Conservation (phyloP, 257 asterid species). For the Striga asiatica region DNA sequence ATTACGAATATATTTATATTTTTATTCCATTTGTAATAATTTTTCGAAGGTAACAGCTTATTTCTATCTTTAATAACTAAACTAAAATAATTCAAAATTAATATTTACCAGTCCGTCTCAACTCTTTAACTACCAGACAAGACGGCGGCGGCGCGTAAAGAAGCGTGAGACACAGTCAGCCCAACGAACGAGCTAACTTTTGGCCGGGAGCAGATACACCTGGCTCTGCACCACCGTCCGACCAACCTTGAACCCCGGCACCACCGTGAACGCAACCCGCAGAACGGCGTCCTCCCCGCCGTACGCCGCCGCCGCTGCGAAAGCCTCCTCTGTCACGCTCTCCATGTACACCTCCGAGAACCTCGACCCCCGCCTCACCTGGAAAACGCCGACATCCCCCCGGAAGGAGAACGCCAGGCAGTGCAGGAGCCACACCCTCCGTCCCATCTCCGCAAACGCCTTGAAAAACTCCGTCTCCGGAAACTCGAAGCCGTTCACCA, state of each 20-base stretch:
- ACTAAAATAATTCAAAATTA: no score
- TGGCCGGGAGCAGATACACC: slow-evolving; percentile 50
- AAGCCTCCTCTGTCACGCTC: slow-evolving; percentile 55
- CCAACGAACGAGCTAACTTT: slow-evolving; percentile 14
- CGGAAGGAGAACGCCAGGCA: slow-evolving; percentile 59
- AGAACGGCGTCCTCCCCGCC: slow-evolving; percentile 34
- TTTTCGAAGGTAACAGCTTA: no score
- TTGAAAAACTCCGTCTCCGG: slow-evolving; percentile 84
- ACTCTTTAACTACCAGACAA: no score
- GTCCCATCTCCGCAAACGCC: slow-evolving; percentile 81
- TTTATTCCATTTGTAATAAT: no score
- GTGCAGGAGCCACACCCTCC: slow-evolving; percentile 77
- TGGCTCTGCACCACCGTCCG: slow-evolving; percentile 79
- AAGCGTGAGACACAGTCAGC: not conserved
- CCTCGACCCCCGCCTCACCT: slow-evolving; percentile 33
- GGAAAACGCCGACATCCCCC: slow-evolving; percentile 49
- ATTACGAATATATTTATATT: no score
- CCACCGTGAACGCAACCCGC: slow-evolving; percentile 81
- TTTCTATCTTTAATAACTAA: no score
- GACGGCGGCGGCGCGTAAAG: not conserved
- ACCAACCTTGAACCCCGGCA: slow-evolving; percentile 83
- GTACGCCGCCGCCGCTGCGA: slow-evolving; percentile 34
- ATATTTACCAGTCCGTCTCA: no score
- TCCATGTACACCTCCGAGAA: slow-evolving; percentile 89
- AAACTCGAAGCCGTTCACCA: slow-evolving; percentile 59